phyloP scores from a whole-genome alignment of 2,329 filamentous ascomycete species.

The Talaromyces marneffei region DNA sequence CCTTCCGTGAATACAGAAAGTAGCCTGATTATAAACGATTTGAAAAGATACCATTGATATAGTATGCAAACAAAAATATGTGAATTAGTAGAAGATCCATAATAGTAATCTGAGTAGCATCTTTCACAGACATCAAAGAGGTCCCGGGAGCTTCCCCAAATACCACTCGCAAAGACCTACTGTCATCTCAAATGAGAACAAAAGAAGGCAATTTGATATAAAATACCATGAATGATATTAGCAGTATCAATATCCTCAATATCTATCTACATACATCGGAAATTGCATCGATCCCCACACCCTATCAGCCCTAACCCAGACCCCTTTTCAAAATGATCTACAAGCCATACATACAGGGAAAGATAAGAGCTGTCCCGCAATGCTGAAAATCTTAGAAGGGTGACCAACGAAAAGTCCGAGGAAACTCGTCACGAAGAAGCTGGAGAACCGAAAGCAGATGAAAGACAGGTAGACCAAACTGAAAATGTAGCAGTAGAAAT shows the following conservation, averaged over 20 bases:
- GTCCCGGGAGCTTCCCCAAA: background rate
- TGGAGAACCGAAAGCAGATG: background rate
- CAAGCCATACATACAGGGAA: background rate
- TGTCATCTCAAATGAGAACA: background rate
- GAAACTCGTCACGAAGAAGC: background rate
- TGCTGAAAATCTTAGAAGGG: no score
- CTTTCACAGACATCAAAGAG: background rate
- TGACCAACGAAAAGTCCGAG: background rate
- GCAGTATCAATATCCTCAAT: background rate
- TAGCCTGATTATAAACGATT: background rate
- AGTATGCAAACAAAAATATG: background rate
- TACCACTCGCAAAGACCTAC: background rate
- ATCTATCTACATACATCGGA: background rate
- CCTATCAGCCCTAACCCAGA: background rate
- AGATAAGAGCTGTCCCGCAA: background rate
- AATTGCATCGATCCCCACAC: no score
- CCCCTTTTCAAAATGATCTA: background rate
- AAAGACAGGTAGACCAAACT: background rate
- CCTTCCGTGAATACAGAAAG: background rate
- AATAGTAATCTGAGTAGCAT: background rate
- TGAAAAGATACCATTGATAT: background rate
- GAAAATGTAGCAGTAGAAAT: background rate
- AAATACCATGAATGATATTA: background rate
- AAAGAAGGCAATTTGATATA: background rate
- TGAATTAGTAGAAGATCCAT: background rate